Conservation (phyloP, 2,329 filamentous ascomycete genomes). For the Diaporthe batatas region DNA sequence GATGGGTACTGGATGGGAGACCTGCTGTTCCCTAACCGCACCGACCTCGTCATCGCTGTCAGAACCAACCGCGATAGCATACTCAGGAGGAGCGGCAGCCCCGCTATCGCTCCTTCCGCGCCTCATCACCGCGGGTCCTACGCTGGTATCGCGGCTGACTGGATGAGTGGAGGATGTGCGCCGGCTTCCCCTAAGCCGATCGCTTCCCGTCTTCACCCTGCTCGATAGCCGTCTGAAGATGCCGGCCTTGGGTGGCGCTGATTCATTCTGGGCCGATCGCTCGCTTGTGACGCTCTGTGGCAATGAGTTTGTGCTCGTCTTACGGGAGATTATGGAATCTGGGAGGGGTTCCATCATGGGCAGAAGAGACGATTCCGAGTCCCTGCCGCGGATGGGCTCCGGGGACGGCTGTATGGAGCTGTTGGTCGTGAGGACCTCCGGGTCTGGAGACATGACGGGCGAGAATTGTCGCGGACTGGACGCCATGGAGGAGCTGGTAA, state of each 20-base stretch:
- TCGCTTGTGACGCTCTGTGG: constrained; percentile 69
- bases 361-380: constrained; percentile 46
- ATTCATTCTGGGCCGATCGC: constrained; percentile 69
- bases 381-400: constrained; percentile 69
- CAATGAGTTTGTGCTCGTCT: constrained; percentile 73
- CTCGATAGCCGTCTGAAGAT: constrained; percentile 90
- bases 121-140: constrained; percentile 89
- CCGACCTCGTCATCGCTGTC: constrained; percentile 67
- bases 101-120: constrained; percentile 88
- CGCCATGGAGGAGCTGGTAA: constrained; percentile 68
- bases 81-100: constrained; percentile 72
- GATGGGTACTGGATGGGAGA: constrained; percentile 58
- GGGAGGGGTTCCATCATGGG: constrained; percentile 57
- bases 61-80: constrained; percentile 62
- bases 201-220: constrained; percentile 75
- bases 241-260: constrained; percentile 58
- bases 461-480: constrained; percentile 69
- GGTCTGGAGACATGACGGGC: constrained; percentile 69
- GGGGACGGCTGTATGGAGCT: constrained; percentile 77
- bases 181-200: constrained; percentile 58
- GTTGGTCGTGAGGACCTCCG: constrained; percentile 66
- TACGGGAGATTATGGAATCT: constrained; percentile 75
- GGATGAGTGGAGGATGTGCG: constrained; percentile 83
- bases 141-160: constrained; percentile 85
- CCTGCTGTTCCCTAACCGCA: constrained; percentile 63